Evolutionary conservation across 108 stramenopile species (phyloP), one percentile per base, ranked within the genome.

Genomic region (Skeletonema costatum): DNA sequence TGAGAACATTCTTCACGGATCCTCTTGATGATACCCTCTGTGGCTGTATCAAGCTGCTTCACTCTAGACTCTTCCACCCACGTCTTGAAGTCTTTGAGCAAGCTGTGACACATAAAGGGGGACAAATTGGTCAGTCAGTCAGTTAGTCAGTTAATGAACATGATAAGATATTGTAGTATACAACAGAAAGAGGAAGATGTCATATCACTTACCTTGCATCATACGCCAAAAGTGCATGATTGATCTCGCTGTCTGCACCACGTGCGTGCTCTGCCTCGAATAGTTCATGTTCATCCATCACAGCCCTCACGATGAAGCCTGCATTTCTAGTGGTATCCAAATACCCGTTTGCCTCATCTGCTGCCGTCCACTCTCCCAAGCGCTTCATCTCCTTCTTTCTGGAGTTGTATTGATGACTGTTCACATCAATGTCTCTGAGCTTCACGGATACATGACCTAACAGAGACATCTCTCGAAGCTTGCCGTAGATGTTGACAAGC

Each of bases 371-470:
- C 2, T 51, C 6, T n/a, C 68, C 68, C 12, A 42, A 21, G 31
- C 68, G 46, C 32, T 68, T 68, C 50, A 68, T 51, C 31, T 68
- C 68, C 31, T 53, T 68, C 30, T 48, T 42, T n/a, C 50, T 32
- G n/a, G 68, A 48, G 32, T 31, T 48, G 12, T 50, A 16, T 33
- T 68, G 68, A 32, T 68, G 68, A 50, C 50, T 53, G 32, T 68
- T 68, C 25, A 68, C 68, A 56, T 68, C 68, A 4, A 68, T 53
- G 32, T 68, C 68, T 16, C 25, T 30, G 14, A 68, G 50, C 51
- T 68, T 68, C 21, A 68, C 68, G 51, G 48, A 51, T 29, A 50
- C 68, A 32, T 68, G 68, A 13, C 68, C 68, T 5, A 68, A 16
- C 9, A 68, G 32, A n/a, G 31, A 32, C 68, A 68, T 48, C 51